Percentiles rank a stretch among this genome's conserved stretches.
Conservation (phyloP, 2,329 filamentous ascomycete species). For the Acarospora socialis region DNA sequence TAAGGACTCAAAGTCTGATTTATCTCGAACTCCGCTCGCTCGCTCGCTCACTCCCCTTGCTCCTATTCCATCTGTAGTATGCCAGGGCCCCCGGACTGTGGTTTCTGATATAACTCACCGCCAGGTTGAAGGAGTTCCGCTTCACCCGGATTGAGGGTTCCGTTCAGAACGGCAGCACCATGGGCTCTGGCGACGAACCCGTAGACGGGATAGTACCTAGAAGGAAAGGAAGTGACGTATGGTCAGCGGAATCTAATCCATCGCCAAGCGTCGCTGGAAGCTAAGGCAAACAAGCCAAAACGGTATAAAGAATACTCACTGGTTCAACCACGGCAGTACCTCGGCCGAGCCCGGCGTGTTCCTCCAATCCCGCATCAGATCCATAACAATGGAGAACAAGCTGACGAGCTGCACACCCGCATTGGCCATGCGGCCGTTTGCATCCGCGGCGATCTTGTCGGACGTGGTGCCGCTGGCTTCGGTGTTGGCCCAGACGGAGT, state of each 20-base stretch:
- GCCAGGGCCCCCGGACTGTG: no score
- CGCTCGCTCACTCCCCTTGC: no score
- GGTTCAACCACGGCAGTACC: constrained; percentile 50
- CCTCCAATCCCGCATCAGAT: constrained; percentile 60
- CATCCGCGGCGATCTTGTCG: constrained; percentile 44
- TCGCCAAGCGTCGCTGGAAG: no score
- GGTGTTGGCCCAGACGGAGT: constrained; percentile 58
- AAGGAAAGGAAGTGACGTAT: background rate
- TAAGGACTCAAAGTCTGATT: no score
- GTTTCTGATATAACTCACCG: no score
- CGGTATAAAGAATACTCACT: no score
- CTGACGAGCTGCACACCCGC: constrained; percentile 52
- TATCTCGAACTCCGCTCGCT: no score
- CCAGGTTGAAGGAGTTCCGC: no score
- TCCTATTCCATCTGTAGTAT: no score
- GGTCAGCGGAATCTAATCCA: constrained; percentile 3
- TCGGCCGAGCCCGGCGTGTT: constrained; percentile 38
- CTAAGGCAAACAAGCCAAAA: no score
- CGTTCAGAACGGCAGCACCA: constrained; percentile 44
- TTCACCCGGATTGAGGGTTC: constrained; percentile 44
- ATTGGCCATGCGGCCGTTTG: constrained; percentile 51
- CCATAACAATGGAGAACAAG: constrained; percentile 49
- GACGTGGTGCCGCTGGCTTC: constrained; percentile 57
- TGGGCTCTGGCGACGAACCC: constrained; percentile 49
- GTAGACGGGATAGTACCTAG: constrained; percentile 46